These are phyloP conservation scores for Jatropha podagrica DNA, from an alignment of 441 rosid genomes.

Conservation along the genomic window DNA sequence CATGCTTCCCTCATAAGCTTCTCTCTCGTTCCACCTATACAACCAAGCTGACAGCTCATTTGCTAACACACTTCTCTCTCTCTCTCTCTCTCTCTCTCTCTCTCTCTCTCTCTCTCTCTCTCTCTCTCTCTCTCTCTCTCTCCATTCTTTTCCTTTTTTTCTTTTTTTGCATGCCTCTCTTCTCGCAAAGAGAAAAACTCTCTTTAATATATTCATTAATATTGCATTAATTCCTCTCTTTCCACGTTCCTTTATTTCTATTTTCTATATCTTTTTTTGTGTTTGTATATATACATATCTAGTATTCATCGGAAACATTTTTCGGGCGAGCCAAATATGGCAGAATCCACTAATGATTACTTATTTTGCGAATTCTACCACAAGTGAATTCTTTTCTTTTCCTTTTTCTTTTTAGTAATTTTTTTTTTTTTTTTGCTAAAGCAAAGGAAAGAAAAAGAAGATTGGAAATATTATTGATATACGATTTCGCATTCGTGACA, in stretches of 20 bases:
- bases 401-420: neutral
- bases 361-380: neutral
- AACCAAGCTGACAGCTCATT: slow-evolving; percentile 51
- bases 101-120: too few species aligned
- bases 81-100: too few species aligned
- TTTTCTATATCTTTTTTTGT: neutral
- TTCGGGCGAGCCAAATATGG: slow-evolving; percentile 19
- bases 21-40: slow-evolving; percentile 19
- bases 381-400: neutral
- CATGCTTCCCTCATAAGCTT: neutral
- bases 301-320: slow-evolving; percentile 12
- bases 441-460: neutral
- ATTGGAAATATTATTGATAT: slow-evolving; percentile 46
- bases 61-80: neutral
- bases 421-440: neutral
- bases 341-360: neutral
- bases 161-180: neutral
- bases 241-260: neutral
- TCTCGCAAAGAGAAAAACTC: neutral
- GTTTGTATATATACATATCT: neutral
- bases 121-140: too few species aligned
- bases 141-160: neutral
- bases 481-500: slow-evolving; percentile 71
- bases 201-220: neutral
- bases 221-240: neutral